Percentiles rank a stretch among this genome's conserved stretches.
Evolutionary conservation across 768 basidiomycete species (phyloP).

Genomic region (Mycena epipterygia): DNA sequence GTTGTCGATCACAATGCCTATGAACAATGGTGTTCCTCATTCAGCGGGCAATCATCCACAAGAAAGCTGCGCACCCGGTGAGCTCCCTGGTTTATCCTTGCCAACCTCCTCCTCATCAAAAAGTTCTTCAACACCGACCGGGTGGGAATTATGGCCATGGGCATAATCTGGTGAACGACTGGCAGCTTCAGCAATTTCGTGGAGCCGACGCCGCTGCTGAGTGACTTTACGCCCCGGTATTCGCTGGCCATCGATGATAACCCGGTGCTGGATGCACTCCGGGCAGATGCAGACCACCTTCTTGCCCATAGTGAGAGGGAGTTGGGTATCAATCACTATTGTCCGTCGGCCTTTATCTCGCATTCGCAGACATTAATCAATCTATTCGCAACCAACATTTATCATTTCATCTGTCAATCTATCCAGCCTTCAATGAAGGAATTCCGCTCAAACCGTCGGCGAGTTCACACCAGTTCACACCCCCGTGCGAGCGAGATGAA

Average conservation of each 20-base stretch:
- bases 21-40: not conserved
- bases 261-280: not conserved
- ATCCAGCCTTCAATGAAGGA: not conserved
- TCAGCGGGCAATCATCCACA: not conserved
- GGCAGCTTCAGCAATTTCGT: slow-evolving; percentile 4
- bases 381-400: too few relatives aligned
- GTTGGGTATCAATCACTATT: not conserved
- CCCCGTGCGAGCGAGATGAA: too few relatives aligned
- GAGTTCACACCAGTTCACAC: not conserved
- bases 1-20: slow-evolving; percentile 5
- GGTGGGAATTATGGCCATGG: not conserved
- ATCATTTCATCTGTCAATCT: slow-evolving; percentile 20
- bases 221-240: not conserved
- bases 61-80: slow-evolving; percentile 5
- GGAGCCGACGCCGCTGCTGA: slow-evolving; percentile 1
- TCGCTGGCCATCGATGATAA: not conserved
- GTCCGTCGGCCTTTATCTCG: not conserved
- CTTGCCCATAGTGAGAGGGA: slow-evolving; percentile 15
- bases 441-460: not conserved
- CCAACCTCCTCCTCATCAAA: not conserved
- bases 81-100: not conserved
- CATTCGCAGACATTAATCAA: not conserved
- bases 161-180: slow-evolving; percentile 4
- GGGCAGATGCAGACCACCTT: slow-evolving; percentile 2
- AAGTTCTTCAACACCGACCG: too few relatives aligned